phyloP scores from a whole-genome alignment of 129 eudicot genomes.

The Arctium lappa region DNA sequence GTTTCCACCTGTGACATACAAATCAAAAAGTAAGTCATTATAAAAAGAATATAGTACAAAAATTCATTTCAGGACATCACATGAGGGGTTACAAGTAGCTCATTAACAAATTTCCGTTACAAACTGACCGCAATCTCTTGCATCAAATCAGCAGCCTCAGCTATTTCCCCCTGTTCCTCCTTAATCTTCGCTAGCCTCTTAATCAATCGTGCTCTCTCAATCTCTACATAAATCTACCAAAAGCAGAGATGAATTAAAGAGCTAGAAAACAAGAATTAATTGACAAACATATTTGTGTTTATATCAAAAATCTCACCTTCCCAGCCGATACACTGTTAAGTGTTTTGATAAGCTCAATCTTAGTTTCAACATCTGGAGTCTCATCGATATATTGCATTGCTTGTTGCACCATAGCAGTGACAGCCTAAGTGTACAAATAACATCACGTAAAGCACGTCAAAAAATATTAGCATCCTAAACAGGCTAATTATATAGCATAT shows the following conservation, averaged over 20 bases:
- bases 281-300: not conserved
- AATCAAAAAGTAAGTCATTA: not conserved
- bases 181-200: conserved; percentile 82
- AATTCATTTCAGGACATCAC: not conserved
- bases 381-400: conserved; percentile 88
- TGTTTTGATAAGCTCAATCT: conserved; percentile 83
- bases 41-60: not conserved
- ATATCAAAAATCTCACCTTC: conserved; percentile 45
- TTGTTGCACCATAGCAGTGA: conserved; percentile 91
- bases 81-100: not conserved
- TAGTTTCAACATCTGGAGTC: conserved; percentile 82
- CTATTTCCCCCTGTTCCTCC: conserved; percentile 85
- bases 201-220: conserved; percentile 82
- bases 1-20: conserved; percentile 71
- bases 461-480: not conserved
- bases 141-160: conserved; percentile 98
- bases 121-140: conserved; percentile 88
- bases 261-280: conserved; percentile 27
- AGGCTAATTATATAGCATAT: not conserved
- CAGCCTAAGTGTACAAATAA: conserved; percentile 43
- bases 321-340: conserved; percentile 94
- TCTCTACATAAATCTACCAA: conserved; percentile 78
- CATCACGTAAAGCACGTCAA: not conserved
- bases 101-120: not conserved
- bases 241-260: conserved; percentile 50